A percentile compares a stretch with the other conserved stretches of the same genome.
Evolutionary conservation across 176 grass and related monocot genomes (phyloP).

Genomic region (Lolium perenne): DNA sequence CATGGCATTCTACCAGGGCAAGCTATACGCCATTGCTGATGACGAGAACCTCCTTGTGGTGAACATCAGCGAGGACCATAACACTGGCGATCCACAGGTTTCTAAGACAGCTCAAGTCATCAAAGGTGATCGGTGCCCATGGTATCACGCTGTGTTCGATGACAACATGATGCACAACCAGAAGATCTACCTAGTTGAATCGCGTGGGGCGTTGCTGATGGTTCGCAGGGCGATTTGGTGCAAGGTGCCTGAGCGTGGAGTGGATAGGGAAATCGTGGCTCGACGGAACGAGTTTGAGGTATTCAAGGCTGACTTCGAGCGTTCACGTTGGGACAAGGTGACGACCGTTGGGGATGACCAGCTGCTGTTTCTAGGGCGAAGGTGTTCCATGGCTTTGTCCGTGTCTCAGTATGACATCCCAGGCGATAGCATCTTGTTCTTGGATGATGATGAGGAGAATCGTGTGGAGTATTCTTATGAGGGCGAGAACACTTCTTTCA

Average conservation of each 20-base stretch:
- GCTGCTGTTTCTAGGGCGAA: constrained; percentile 16
- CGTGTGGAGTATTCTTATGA: background rate
- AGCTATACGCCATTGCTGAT: background rate
- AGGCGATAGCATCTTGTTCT: background rate
- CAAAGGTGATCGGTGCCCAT: background rate
- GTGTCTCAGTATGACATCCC: background rate
- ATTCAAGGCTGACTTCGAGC: constrained; percentile 16
- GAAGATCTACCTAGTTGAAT: constrained; percentile 18
- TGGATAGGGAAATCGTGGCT: background rate
- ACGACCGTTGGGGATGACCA: background rate
- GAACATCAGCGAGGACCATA: background rate
- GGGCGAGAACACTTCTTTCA: background rate
- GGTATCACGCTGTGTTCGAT: background rate
- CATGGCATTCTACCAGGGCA: background rate
- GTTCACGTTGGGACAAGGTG: background rate
- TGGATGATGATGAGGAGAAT: constrained; percentile 11
- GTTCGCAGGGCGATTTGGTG: constrained; percentile 6
- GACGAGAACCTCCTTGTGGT: background rate
- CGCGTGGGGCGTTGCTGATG: background rate
- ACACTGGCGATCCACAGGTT: background rate
- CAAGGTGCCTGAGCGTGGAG: too few species aligned
- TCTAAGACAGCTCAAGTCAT: background rate
- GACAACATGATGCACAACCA: background rate
- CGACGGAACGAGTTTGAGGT: background rate
- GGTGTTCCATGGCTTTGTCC: constrained; percentile 8